phyloP scores from a whole-genome alignment of 1,284 basidiomycete species.

The Sanghuangporus baumii region DNA sequence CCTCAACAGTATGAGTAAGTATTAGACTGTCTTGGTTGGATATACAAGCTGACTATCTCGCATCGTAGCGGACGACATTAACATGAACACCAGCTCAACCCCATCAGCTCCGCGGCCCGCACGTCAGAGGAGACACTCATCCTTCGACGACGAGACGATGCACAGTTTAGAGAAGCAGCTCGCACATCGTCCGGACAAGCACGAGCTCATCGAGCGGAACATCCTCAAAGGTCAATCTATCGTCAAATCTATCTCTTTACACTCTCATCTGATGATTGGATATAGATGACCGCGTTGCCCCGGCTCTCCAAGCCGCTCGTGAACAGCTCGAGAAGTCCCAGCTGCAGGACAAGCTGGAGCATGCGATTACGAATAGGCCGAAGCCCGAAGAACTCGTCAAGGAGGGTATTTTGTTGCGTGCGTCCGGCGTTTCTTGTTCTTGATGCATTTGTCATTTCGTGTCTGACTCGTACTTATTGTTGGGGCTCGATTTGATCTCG shows the following conservation, averaged over 20 bases:
- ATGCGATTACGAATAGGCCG: conserved; percentile 59
- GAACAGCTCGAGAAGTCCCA: conserved; percentile 63
- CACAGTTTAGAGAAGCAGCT: conserved; percentile 55
- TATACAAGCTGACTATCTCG: neutral
- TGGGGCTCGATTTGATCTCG: neutral
- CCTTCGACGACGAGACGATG: conserved; percentile 36
- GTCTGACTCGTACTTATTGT: neutral
- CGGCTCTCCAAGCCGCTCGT: conserved; percentile 59
- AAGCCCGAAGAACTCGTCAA: conserved; percentile 65
- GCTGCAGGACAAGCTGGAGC: conserved; percentile 68
- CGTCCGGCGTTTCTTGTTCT: conserved; percentile 30
- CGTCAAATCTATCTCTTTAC: conserved; percentile 10
- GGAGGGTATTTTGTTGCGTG: conserved; percentile 62
- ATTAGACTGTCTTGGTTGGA: neutral
- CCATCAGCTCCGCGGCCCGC: neutral
- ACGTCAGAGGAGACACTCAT: conserved; percentile 26
- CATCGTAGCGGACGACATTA: conserved; percentile 1
- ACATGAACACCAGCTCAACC: neutral
- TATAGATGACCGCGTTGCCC: conserved; percentile 66
- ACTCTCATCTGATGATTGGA: neutral
- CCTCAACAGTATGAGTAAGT: neutral
- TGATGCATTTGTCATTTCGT: neutral
- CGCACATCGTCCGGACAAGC: conserved; percentile 50
- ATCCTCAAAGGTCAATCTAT: conserved; percentile 52
- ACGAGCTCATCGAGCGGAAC: conserved; percentile 66